Conservation (phyloP, 2,329 filamentous ascomycete genomes). For the Cercospora sojina region DNA sequence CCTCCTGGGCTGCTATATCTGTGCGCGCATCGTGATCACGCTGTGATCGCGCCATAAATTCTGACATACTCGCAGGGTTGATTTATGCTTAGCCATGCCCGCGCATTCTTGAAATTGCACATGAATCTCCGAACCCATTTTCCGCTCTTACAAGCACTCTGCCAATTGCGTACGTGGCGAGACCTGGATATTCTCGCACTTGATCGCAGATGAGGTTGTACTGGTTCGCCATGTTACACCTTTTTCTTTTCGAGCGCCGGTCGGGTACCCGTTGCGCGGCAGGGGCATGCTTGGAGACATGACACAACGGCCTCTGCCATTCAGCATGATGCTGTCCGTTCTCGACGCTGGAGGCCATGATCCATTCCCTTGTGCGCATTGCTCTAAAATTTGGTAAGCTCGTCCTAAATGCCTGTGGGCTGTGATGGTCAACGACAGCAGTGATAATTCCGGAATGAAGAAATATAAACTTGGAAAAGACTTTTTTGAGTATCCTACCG, state of each 20-base stretch:
- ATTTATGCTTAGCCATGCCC: background rate
- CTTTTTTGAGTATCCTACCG: background rate
- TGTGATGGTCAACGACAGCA: background rate
- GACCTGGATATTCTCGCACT: background rate
- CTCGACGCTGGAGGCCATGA: background rate
- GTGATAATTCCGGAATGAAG: background rate
- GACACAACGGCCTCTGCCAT: background rate
- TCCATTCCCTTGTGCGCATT: background rate
- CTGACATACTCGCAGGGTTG: background rate
- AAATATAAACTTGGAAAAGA: background rate
- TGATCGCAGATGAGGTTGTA: background rate
- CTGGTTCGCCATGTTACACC: background rate
- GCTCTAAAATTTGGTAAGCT: background rate
- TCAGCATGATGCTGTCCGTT: background rate
- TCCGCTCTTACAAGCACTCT: background rate
- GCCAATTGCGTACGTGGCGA: background rate
- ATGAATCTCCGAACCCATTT: background rate
- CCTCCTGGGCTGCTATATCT: background rate
- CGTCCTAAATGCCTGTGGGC: too few relatives aligned
- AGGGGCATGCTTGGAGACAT: background rate
- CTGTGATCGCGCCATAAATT: background rate
- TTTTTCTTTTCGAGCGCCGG: background rate
- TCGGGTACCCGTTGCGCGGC: background rate
- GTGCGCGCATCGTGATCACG: background rate
- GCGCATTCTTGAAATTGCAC: background rate